Percentiles rank a stretch among this genome's conserved stretches.
phyloP scores from a whole-genome alignment of 1,284 basidiomycete genomes.

The Stereum hirsutum region DNA sequence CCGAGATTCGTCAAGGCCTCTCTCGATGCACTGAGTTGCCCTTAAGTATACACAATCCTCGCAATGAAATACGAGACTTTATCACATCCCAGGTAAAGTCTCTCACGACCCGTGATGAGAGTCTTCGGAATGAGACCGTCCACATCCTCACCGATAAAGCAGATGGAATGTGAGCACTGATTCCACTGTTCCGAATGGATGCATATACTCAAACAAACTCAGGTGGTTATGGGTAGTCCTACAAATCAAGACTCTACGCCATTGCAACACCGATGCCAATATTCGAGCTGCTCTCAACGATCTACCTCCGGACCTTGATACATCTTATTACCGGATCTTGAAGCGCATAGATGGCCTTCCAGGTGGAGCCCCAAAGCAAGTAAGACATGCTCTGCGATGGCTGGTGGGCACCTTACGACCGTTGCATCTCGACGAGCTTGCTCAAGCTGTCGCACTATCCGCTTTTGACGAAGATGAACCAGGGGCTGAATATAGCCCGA shows the following conservation, averaged over 20 bases:
- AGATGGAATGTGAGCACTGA: neutral
- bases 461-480: neutral
- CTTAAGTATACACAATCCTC: too few relatives aligned
- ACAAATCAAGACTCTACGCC: neutral
- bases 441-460: neutral
- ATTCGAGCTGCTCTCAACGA: neutral
- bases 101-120: too few relatives aligned
- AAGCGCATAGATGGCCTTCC: neutral
- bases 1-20: too few relatives aligned
- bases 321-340: neutral
- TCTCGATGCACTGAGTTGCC: too few relatives aligned
- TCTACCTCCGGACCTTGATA: neutral
- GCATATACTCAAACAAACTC: neutral
- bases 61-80: too few relatives aligned
- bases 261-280: neutral
- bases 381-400: neutral
- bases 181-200: neutral
- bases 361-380: neutral
- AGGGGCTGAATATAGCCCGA: neutral
- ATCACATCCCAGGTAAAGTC: too few relatives aligned
- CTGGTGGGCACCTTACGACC: neutral
- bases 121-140: too few relatives aligned
- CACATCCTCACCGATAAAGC: neutral
- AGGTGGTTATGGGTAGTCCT: neutral
- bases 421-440: neutral